Base-by-base conservation (phyloP, 169 alveolate species). In the Plasmodium malariae region DNA sequence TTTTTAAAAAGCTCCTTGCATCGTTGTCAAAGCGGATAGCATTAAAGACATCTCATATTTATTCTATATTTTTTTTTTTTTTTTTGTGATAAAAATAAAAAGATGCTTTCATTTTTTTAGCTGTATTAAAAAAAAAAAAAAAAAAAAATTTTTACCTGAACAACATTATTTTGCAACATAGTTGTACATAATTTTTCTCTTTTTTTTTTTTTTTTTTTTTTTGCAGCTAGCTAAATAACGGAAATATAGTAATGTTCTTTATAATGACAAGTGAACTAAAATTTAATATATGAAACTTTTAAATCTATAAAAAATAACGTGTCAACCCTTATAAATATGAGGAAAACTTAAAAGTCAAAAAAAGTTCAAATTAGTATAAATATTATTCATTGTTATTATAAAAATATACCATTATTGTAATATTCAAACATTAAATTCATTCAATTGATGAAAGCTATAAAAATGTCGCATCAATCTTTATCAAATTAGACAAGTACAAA, bases 151-250 rank as follows among this genome's bases (percentile, higher is more conserved):
- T 30, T 45, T 28, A 14, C 48, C 26, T 74, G 73, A 74, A 74
- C 72, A 28, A 21, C 34, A 19, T 55, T 36, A 74, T 7, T 2
- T 57, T 74, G 40, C n/a, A 37, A 36, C 40, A 19, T 40, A 45
- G 51, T 11, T 67, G 24, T 51, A 51, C 14, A 6, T 51, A 6
- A 11, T 51, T 51, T n/a, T 51, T 37, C n/a, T n/a, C n/a, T 67
- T 37, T 74, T 74, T 74, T 74, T 73, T 36, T 72, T 72, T 72
- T 72, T 72, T 40, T 73, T 73, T 73, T 34, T 48, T 70, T 57
- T 37, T 19, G 19, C 32, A 74, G 88, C 57, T 74, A 74, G 88
- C 88, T 55, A 74, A 12, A 17, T 11, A 57, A 12, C 21, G 40
- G 14, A 34, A 45, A 74, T 54, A 57, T 12, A 62, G n/a, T n/a